Conservation (phyloP, 768 basidiomycete species). For the Xerocomus potaroensis region DNA sequence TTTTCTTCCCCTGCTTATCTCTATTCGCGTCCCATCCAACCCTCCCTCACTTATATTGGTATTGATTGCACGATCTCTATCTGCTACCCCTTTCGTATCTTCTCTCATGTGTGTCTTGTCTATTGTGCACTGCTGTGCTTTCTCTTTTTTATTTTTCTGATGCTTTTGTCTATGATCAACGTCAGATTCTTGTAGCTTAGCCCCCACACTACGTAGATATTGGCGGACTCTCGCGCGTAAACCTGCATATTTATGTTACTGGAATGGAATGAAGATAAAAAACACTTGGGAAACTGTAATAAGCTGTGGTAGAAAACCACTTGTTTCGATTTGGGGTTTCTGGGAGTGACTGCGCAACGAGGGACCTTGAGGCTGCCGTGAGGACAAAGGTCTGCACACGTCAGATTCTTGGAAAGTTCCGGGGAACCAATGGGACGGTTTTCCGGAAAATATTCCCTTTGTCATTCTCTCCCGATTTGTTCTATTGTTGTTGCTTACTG, state of each 20-base stretch:
- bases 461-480: too few relatives aligned
- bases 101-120: too few relatives aligned
- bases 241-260: slow-evolving; percentile 26
- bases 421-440: too few relatives aligned
- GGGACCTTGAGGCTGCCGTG: slow-evolving; percentile 15
- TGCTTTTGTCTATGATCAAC: slow-evolving; percentile 9
- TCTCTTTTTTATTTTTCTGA: slow-evolving; percentile 9
- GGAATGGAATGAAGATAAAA: too few relatives aligned
- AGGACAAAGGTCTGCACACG: not conserved
- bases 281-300: slow-evolving; percentile 13
- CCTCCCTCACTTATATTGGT: slow-evolving; percentile 20
- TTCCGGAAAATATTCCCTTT: too few relatives aligned
- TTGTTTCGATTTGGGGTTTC: not conserved
- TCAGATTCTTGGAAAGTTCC: too few relatives aligned
- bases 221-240: slow-evolving; percentile 20
- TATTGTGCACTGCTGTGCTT: not conserved
- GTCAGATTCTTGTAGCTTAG: slow-evolving; percentile 28
- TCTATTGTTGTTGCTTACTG: too few relatives aligned
- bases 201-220: slow-evolving; percentile 23
- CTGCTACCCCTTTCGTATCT: slow-evolving; percentile 10
- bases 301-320: not conserved
- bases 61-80: slow-evolving; percentile 22
- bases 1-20: slow-evolving; percentile 13
- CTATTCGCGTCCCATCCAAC: slow-evolving; percentile 3
- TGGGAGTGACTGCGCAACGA: not conserved